These are phyloP conservation scores for Irpex sp. DNA, from an alignment of 1,284 basidiomycete species.

Conservation along the genomic window DNA sequence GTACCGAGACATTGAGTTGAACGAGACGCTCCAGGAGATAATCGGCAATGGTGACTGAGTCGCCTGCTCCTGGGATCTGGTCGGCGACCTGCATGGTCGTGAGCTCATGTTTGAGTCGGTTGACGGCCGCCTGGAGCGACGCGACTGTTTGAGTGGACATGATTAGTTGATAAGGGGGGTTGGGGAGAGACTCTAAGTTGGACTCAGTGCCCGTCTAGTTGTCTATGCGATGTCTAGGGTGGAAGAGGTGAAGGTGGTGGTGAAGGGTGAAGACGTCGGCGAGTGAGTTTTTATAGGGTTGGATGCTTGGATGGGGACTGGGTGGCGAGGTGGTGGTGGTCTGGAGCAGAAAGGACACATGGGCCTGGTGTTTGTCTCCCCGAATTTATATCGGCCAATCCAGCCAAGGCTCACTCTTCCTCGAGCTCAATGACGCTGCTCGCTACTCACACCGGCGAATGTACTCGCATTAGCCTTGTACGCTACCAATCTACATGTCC, in stretches of 20 bases:
- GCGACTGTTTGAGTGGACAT: slow-evolving; percentile 21
- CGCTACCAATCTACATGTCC: not conserved
- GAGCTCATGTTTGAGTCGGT: slow-evolving; percentile 52
- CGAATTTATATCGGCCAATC: not conserved
- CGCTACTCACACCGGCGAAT: too few relatives aligned
- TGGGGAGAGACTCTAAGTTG: not conserved
- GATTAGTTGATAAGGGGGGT: slow-evolving; percentile 3
- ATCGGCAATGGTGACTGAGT: slow-evolving; percentile 56
- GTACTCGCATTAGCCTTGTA: not conserved
- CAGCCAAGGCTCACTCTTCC: not conserved
- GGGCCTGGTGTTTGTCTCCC: not conserved
- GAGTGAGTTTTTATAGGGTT: not conserved
- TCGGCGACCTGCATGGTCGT: slow-evolving; percentile 34
- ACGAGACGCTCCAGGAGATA: slow-evolving; percentile 72
- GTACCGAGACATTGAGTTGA: slow-evolving; percentile 64
- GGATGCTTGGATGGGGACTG: not conserved
- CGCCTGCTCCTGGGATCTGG: slow-evolving; percentile 28
- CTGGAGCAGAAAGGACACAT: not conserved
- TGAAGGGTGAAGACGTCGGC: not conserved
- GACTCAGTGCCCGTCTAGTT: not conserved
- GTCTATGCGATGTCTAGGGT: slow-evolving; percentile 3
- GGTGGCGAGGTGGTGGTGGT: not conserved
- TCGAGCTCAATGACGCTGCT: not conserved
- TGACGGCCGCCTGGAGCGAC: slow-evolving; percentile 47
- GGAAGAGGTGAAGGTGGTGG: not conserved